A percentile compares a stretch with the other conserved stretches of the same genome.
phyloP scores from a whole-genome alignment of 2,329 filamentous ascomycete genomes.

The Calonectria henricotiae region DNA sequence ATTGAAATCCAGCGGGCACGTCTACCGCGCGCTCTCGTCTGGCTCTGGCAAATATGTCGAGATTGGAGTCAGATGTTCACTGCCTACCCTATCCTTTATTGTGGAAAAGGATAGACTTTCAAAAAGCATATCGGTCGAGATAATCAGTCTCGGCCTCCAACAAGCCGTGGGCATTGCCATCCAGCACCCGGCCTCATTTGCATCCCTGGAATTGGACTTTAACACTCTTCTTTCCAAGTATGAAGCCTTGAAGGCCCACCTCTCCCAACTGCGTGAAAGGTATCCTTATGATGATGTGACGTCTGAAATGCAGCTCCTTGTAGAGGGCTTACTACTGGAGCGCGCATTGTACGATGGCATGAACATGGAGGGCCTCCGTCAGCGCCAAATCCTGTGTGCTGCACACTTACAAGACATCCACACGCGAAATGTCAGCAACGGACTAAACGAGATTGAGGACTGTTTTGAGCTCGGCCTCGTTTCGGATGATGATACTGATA shows the following conservation, averaged over 20 bases:
- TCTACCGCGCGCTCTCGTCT: conserved; percentile 51
- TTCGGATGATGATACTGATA: conserved; percentile 39
- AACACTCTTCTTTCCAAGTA: conserved; percentile 50
- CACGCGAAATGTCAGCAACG: conserved; percentile 48
- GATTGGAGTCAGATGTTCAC: conserved; percentile 37
- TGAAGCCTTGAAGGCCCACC: conserved; percentile 45
- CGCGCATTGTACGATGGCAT: conserved; percentile 52
- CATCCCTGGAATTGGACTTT: conserved; percentile 45
- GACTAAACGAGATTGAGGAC: conserved; percentile 52
- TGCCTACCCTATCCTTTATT: conserved; percentile 50
- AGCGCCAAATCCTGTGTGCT: conserved; percentile 39
- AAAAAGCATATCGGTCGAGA: conserved; percentile 47
- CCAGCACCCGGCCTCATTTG: conserved; percentile 19
- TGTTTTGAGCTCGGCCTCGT: conserved; percentile 51
- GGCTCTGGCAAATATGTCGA: conserved; percentile 53
- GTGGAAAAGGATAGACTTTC: conserved; percentile 50
- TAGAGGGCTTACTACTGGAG: conserved; percentile 51
- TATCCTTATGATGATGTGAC: conserved; percentile 40
- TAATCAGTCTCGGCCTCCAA: conserved; percentile 59
- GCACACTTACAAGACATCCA: conserved; percentile 54
- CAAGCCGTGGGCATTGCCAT: conserved; percentile 60
- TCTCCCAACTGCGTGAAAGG: conserved; percentile 32
- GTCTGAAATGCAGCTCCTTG: conserved; percentile 51
- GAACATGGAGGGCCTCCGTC: conserved; percentile 45
- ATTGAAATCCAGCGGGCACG: conserved; percentile 46